phyloP scores from a whole-genome alignment of 108 stramenopile genomes.

The Stephanodiscus minutulus region DNA sequence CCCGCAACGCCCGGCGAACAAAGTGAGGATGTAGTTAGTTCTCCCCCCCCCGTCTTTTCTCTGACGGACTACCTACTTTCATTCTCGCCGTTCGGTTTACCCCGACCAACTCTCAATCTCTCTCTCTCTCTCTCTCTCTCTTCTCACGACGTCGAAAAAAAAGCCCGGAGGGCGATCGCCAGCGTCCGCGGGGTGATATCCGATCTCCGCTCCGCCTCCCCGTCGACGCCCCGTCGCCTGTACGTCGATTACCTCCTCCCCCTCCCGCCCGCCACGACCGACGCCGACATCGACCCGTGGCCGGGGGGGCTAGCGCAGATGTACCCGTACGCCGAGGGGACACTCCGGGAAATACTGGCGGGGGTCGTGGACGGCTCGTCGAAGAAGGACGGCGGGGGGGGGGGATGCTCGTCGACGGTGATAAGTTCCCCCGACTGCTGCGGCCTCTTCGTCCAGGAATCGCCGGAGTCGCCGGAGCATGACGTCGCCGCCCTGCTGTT shows the following conservation, averaged over 20 bases:
- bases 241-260: constrained; percentile 71
- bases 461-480: constrained; percentile 43
- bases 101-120: too few relatives aligned
- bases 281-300: constrained; percentile 74
- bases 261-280: constrained; percentile 60
- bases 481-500: constrained; percentile 66
- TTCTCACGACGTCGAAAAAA: too few relatives aligned
- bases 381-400: too few relatives aligned
- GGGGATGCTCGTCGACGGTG: constrained; percentile 57
- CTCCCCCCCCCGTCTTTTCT: too few relatives aligned
- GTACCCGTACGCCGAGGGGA: constrained; percentile 72
- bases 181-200: constrained; percentile 30
- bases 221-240: constrained; percentile 32
- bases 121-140: background rate
- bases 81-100: background rate
- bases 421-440: constrained; percentile 62
- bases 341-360: constrained; percentile 50
- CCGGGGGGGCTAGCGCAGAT: constrained; percentile 72
- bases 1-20: constrained; percentile 39
- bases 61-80: too few relatives aligned
- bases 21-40: constrained; percentile 12
- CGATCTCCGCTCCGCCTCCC: constrained; percentile 24
- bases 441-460: constrained; percentile 69
- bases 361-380: constrained; percentile 51
- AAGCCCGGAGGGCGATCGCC: constrained; percentile 35